Conservation (phyloP, 148 eudicot genomes). For the Fagopyrum tataricum region DNA sequence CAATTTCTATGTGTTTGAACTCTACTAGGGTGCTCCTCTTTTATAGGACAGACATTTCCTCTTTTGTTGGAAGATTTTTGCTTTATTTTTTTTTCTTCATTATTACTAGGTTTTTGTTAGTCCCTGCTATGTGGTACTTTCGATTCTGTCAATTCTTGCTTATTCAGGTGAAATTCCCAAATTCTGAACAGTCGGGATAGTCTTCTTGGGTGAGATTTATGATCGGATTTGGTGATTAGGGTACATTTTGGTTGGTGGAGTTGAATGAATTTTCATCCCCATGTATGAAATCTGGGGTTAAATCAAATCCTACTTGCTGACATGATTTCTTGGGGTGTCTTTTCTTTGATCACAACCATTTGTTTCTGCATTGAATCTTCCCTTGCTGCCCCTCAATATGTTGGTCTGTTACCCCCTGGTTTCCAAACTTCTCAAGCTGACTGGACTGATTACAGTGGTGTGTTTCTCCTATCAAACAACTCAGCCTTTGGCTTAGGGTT, state of each 20-base stretch:
- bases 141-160: neutral
- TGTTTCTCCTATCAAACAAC: constrained; percentile 60
- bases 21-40: neutral
- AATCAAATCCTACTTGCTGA: neutral
- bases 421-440: constrained; percentile 55
- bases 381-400: constrained; percentile 44
- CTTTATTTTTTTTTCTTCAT: neutral
- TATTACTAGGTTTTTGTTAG: neutral
- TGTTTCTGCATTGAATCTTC: constrained; percentile 25
- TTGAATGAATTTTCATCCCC: neutral
- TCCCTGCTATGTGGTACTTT: neutral
- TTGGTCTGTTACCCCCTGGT: constrained; percentile 36
- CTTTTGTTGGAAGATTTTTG: neutral
- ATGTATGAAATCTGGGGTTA: neutral
- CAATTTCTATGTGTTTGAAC: neutral
- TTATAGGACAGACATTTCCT: neutral
- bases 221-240: neutral
- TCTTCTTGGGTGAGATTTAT: neutral
- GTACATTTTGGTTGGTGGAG: neutral
- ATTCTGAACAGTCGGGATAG: neutral
- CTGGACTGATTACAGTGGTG: constrained; percentile 68
- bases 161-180: neutral
- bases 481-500: constrained; percentile 71
- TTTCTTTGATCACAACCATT: constrained; percentile 7
- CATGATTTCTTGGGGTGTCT: neutral